These are phyloP conservation scores for Torulaspora pretoriensis DNA, from an alignment of 1,139 yeast genomes.

Conservation along the genomic window DNA sequence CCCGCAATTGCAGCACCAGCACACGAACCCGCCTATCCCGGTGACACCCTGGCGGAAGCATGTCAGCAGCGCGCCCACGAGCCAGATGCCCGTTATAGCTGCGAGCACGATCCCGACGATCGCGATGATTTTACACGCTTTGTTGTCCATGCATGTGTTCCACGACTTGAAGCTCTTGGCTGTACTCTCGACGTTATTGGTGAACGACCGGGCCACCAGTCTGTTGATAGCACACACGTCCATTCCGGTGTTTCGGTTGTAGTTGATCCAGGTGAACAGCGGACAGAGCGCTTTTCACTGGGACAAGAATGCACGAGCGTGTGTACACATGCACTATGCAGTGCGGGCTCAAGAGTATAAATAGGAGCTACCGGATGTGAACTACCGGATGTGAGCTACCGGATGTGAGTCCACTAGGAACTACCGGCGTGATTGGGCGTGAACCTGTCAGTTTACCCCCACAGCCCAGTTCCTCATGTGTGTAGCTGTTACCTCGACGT, in stretches of 20 bases:
- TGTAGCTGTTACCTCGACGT: background rate
- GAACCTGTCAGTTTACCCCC: too few species aligned
- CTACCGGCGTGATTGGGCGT: too few species aligned
- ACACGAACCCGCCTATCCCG: constrained; percentile 38
- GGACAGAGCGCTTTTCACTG: background rate
- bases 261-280: too few species aligned
- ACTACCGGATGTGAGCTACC: too few species aligned
- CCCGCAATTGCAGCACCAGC: constrained; percentile 42
- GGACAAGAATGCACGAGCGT: too few species aligned
- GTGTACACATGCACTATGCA: too few species aligned
- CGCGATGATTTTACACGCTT: constrained; percentile 68
- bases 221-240: constrained; percentile 11
- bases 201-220: constrained; percentile 20
- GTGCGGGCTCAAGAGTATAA: too few species aligned
- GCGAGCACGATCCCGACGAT: constrained; percentile 70
- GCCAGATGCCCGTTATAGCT: constrained; percentile 39
- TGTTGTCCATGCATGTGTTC: constrained; percentile 79
- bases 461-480: too few species aligned
- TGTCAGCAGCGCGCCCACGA: constrained; percentile 40
- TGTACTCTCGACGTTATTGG: constrained; percentile 36
- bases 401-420: too few species aligned
- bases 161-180: constrained; percentile 60
- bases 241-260: background rate
- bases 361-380: too few species aligned
- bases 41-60: constrained; percentile 42